Conservation (phyloP, 2,329 filamentous ascomycete genomes). For the Emergomyces orientalis region DNA sequence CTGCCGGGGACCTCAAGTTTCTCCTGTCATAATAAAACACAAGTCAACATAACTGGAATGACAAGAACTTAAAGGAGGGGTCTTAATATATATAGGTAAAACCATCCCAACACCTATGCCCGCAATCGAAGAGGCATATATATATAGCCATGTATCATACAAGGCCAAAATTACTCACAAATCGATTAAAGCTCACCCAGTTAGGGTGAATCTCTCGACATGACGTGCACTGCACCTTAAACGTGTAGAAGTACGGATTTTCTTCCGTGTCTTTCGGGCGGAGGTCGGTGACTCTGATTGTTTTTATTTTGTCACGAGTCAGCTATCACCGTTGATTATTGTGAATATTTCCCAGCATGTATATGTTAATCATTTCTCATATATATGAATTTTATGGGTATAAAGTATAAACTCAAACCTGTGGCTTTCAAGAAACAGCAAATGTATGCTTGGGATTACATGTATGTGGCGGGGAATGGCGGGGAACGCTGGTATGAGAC, state of each 20-base stretch:
- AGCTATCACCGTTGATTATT: not conserved
- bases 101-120: not conserved
- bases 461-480: not conserved
- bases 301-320: not conserved
- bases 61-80: not conserved
- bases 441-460: not conserved
- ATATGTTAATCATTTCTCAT: not conserved
- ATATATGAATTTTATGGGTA: not conserved
- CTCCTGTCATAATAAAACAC: conserved; percentile 49
- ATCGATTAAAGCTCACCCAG: conserved; percentile 74
- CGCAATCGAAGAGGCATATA: not conserved
- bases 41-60: conserved; percentile 2
- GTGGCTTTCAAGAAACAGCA: not conserved
- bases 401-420: not conserved
- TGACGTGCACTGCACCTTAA: conserved; percentile 97
- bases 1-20: conserved; percentile 85
- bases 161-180: conserved; percentile 45
- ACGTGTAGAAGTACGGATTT: conserved; percentile 88
- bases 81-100: not conserved
- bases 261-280: conserved; percentile 73
- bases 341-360: not conserved
- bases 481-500: not conserved
- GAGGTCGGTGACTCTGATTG: conserved; percentile 78
- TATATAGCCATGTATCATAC: not conserved
- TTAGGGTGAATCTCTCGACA: conserved; percentile 88